A percentile compares a stretch with the other conserved stretches of the same genome.
phyloP scores from a whole-genome alignment of 257 asterid genomes.

The Lavandula angustifolia region DNA sequence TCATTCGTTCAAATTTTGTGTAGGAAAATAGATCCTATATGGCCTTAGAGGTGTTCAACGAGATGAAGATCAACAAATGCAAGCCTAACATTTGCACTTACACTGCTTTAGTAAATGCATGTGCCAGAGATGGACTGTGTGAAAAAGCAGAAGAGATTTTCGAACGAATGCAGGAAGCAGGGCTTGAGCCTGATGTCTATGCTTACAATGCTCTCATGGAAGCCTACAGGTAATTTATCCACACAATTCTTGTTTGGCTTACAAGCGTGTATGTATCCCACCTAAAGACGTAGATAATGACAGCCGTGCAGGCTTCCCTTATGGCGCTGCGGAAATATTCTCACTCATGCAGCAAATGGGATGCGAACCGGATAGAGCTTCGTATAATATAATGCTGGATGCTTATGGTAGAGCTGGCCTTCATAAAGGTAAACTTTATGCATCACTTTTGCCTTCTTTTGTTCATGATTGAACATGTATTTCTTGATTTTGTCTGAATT shows the following conservation, averaged over 20 bases:
- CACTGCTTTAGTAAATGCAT: constrained; percentile 79
- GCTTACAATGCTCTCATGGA: constrained; percentile 91
- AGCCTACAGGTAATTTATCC: constrained; percentile 65
- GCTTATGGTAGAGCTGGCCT: constrained; percentile 91
- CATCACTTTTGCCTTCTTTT: neutral
- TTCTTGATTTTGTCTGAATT: neutral
- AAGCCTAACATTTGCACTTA: constrained; percentile 84
- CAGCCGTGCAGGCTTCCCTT: constrained; percentile 87
- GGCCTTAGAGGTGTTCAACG: constrained; percentile 76
- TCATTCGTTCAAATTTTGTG: neutral
- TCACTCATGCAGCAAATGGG: constrained; percentile 89
- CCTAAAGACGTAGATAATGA: constrained; percentile 1
- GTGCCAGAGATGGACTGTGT: constrained; percentile 80
- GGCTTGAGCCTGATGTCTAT: constrained; percentile 82
- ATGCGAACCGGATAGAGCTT: constrained; percentile 82
- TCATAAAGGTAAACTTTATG: constrained; percentile 50
- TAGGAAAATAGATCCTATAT: constrained; percentile 75
- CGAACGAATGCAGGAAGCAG: constrained; percentile 80
- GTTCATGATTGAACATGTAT: neutral
- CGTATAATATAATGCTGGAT: constrained; percentile 82
- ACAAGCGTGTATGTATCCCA: neutral
- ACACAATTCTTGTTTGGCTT: neutral
- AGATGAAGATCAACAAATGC: constrained; percentile 67
- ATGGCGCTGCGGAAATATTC: constrained; percentile 82
- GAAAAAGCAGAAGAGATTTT: constrained; percentile 87